phyloP scores from a whole-genome alignment of 2,329 filamentous ascomycete genomes.

The Paecilomyces dactylethromorphus region DNA sequence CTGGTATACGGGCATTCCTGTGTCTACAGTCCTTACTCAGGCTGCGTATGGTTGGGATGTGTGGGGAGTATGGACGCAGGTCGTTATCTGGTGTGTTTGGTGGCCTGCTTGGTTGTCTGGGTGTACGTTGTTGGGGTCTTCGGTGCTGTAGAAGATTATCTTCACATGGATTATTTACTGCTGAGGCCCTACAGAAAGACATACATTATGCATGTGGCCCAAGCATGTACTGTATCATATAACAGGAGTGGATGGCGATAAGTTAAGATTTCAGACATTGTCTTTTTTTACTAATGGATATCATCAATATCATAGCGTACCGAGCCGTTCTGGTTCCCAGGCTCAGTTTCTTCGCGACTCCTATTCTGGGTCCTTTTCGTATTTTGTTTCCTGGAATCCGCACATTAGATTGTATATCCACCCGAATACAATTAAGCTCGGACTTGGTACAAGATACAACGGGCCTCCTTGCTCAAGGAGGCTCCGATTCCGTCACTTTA shows the following conservation, averaged over 20 bases:
- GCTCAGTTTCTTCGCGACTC: neutral
- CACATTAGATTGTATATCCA: constrained; percentile 2
- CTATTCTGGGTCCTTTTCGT: neutral
- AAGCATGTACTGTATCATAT: neutral
- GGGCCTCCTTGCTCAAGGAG: constrained; percentile 1
- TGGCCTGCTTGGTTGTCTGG: constrained; percentile 83
- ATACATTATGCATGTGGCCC: neutral
- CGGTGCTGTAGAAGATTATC: constrained; percentile 18
- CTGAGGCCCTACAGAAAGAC: neutral
- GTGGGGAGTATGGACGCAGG: constrained; percentile 80
- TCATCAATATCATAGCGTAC: neutral
- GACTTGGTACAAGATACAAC: constrained; percentile 9
- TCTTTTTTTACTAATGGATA: neutral
- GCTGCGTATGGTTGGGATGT: constrained; percentile 85
- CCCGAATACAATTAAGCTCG: constrained; percentile 7
- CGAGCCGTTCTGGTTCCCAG: neutral
- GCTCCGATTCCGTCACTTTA: constrained; percentile 1
- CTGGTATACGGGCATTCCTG: constrained; percentile 39
- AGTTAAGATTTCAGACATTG: neutral
- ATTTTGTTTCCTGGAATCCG: neutral
- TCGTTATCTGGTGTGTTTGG: constrained; percentile 92
- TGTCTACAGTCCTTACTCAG: constrained; percentile 59
- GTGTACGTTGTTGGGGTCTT: constrained; percentile 27
- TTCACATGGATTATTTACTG: neutral
- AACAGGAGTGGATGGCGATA: neutral